phyloP scores from a whole-genome alignment of 2,329 filamentous ascomycete species.

The Epichloe festucae region DNA sequence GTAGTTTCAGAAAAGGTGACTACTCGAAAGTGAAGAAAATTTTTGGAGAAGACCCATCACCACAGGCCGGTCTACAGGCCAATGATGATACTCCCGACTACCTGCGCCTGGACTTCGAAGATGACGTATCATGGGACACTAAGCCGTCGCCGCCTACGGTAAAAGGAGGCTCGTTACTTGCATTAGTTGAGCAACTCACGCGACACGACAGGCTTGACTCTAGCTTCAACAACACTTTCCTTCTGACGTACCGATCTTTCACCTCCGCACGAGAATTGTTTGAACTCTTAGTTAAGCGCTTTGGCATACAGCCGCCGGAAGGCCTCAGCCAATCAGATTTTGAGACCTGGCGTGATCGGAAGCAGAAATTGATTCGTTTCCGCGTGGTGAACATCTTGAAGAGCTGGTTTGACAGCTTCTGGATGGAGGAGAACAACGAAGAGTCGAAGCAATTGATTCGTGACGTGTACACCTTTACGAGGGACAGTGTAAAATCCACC shows the following conservation, averaged over 20 bases:
- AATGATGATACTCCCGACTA: constrained; percentile 74
- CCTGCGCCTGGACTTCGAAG: constrained; percentile 73
- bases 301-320: constrained; percentile 82
- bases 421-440: constrained; percentile 90
- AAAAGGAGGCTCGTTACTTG: constrained; percentile 79
- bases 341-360: constrained; percentile 80
- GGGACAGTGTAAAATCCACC: constrained; percentile 82
- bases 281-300: constrained; percentile 80
- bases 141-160: constrained; percentile 66
- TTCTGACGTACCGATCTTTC: constrained; percentile 92
- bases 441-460: constrained; percentile 75
- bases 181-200: constrained; percentile 87
- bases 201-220: constrained; percentile 92
- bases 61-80: constrained; percentile 30
- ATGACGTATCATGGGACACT: constrained; percentile 78
- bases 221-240: constrained; percentile 93
- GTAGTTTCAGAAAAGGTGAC: constrained; percentile 45
- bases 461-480: constrained; percentile 80
- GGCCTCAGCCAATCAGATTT: constrained; percentile 64
- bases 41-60: constrained; percentile 50
- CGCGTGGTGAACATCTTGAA: constrained; percentile 95
- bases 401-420: constrained; percentile 96
- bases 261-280: constrained; percentile 84
- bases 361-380: constrained; percentile 92
- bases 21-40: constrained; percentile 53